Evolutionary conservation across 1,284 basidiomycete species (phyloP).

Genomic region (Rhodotorula sp.): DNA sequence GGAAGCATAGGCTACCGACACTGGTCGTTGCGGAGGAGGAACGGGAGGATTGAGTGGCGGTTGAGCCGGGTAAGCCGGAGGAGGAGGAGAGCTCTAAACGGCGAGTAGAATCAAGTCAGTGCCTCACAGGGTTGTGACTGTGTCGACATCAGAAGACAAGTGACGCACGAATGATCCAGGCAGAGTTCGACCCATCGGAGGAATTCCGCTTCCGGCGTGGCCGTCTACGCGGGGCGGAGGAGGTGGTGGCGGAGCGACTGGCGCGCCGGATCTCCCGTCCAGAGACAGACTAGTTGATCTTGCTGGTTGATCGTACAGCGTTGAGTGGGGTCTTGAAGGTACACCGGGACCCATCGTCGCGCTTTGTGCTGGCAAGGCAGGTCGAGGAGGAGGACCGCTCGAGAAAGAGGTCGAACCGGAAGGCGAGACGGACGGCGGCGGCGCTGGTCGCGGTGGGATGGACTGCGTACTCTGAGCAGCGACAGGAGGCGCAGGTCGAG

Average conservation of each 20-base stretch:
- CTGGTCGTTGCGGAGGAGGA: not conserved
- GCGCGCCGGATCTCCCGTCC: not conserved
- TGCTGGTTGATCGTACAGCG: not conserved
- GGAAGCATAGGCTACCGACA: not conserved
- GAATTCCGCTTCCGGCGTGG: not conserved
- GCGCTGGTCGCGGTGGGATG: constrained; percentile 23
- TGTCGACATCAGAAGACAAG: too few species aligned
- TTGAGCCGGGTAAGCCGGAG: constrained; percentile 12
- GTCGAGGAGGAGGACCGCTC: not conserved
- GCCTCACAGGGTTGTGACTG: too few species aligned
- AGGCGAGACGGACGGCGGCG: constrained; percentile 3
- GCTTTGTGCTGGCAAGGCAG: not conserved
- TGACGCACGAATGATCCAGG: constrained; percentile 16
- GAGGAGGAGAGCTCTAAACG: constrained; percentile 6
- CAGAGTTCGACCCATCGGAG: not conserved
- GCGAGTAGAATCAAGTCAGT: not conserved
- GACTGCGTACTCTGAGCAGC: not conserved
- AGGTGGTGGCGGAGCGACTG: not conserved
- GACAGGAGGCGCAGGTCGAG: constrained; percentile 10
- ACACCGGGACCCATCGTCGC: not conserved
- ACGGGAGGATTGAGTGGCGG: constrained; percentile 7
- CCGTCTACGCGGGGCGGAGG: not conserved
- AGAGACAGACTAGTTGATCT: not conserved
- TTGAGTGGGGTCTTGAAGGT: not conserved
- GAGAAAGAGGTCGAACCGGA: not conserved